Evolutionary conservation across 2,329 filamentous ascomycete species (phyloP), one percentile per base, ranked within the genome.

Genomic region (Westerdykella sp.): DNA sequence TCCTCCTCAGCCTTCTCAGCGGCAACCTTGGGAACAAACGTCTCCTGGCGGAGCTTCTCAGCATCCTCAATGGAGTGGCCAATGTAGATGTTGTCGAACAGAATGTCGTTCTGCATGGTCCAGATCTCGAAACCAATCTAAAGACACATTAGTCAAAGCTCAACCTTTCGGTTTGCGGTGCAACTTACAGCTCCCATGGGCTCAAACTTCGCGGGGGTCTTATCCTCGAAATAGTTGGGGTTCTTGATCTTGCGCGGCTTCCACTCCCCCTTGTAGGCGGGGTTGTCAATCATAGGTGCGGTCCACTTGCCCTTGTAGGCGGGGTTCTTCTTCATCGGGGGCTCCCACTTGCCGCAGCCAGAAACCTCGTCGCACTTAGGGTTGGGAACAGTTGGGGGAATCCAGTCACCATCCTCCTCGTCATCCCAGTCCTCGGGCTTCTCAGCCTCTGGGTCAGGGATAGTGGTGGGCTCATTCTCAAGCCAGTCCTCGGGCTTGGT

Each of bases 361-460:
- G 91, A 90, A 55, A 76, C 87, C 46, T 97, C 91, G 53, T 83
- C 81, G 67, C 93, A 97, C 81, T 95, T 95, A 71, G 91, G 87
- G 82, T 98, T 97, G 68, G 88, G 80, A 43, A 98, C 81, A 43
- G 83, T 89, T 45, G 91, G 93, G 41, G 90, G 74, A 56, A 95
- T 71, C 89, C 90, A 98, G 76, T 98, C 93, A 70, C 93, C 93
- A 69, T 98, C 93, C 76, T 98, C 93, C 76, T 98, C 93, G 47
- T 98, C 91, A 73, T 96, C 91, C 93, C 93, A 98, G 69, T 97
- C 93, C 74, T 95, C 90, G 50, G 93, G 93, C 84, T 97, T 98
- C 76, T 87, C 78, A 40, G 91, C 89, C 75, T 95, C 89, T 43
- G 93, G 93, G 74, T 98, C 93, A 45, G 90, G 80, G 48, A 97